phyloP scores from a whole-genome alignment of 352 stramenopile species.

The Nothophytophthora sp. region DNA sequence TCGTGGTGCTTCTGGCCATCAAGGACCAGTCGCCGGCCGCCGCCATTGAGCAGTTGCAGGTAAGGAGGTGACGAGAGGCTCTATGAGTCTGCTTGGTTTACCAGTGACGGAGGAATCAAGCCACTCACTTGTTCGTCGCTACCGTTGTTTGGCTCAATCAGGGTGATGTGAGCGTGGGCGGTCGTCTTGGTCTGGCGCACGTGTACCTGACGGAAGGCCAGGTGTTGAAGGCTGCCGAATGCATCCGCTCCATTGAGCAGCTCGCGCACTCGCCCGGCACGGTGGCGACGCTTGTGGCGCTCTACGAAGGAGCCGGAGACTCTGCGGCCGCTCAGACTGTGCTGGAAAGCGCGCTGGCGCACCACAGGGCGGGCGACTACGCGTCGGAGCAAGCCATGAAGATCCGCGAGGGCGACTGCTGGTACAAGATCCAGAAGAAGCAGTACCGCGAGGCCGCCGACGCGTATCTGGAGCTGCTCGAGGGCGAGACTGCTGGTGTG shows the following conservation, averaged over 20 bases:
- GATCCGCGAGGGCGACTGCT: constrained; percentile 78
- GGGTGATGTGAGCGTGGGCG: constrained; percentile 53
- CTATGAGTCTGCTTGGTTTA: too few species aligned
- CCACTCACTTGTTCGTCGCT: background rate
- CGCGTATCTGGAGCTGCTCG: constrained; percentile 69
- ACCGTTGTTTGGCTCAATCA: constrained; percentile 17
- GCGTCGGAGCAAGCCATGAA: constrained; percentile 62
- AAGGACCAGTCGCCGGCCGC: constrained; percentile 61
- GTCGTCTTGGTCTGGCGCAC: constrained; percentile 68
- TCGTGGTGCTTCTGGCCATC: constrained; percentile 66
- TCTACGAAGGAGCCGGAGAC: constrained; percentile 72
- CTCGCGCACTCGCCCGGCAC: constrained; percentile 71
- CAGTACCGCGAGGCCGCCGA: constrained; percentile 65
- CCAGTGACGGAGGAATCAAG: too few species aligned
- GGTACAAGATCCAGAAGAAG: constrained; percentile 81
- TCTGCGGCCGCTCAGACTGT: constrained; percentile 47
- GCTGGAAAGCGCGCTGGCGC: constrained; percentile 48
- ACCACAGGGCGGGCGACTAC: constrained; percentile 58
- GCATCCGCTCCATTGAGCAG: constrained; percentile 59
- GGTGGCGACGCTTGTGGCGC: constrained; percentile 74
- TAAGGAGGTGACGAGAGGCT: too few species aligned
- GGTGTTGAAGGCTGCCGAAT: constrained; percentile 52
- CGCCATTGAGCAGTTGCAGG: constrained; percentile 52
- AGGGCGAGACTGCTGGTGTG: constrained; percentile 56
- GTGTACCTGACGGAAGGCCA: constrained; percentile 66